Percentiles rank a stretch among this genome's conserved stretches.
Conservation (phyloP, 1,284 basidiomycete species). For the Microbotryomycetes sp. region DNA sequence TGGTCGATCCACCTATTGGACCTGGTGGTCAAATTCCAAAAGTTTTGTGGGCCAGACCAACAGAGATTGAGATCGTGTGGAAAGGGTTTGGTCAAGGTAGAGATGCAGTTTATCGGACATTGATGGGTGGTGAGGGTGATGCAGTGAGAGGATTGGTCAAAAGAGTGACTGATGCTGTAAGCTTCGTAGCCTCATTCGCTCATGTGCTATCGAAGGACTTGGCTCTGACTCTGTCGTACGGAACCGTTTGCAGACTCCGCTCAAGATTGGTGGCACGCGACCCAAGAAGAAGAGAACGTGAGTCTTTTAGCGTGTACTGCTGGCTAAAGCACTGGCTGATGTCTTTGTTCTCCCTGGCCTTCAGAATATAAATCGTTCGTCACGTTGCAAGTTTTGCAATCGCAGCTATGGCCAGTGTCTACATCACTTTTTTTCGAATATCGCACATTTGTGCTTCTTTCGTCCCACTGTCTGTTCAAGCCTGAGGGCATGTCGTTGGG, state of each 20-base stretch:
- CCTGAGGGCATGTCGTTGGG: not conserved
- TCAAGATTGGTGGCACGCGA: conserved; percentile 45
- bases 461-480: too few relatives aligned
- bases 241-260: conserved; percentile 36
- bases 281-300: conserved; percentile 44
- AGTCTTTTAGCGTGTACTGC: conserved; percentile 10
- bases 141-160: conserved; percentile 37
- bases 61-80: conserved; percentile 42
- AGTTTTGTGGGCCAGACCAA: conserved; percentile 35
- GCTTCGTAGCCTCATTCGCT: not conserved
- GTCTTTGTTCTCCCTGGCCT: too few relatives aligned
- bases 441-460: too few relatives aligned
- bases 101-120: conserved; percentile 43
- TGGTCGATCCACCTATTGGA: conserved; percentile 22
- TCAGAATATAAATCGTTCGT: too few relatives aligned
- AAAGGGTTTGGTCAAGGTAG: conserved; percentile 46
- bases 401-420: too few relatives aligned
- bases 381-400: too few relatives aligned
- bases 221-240: too few relatives aligned
- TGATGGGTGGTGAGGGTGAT: conserved; percentile 41
- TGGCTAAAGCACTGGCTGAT: too few relatives aligned
- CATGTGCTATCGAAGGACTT: too few relatives aligned
- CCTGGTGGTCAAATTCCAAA: conserved; percentile 23
- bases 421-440: too few relatives aligned
- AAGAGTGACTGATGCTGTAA: conserved; percentile 42